Conservation (phyloP, 108 stramenopile genomes). For the Seminavis robusta region DNA sequence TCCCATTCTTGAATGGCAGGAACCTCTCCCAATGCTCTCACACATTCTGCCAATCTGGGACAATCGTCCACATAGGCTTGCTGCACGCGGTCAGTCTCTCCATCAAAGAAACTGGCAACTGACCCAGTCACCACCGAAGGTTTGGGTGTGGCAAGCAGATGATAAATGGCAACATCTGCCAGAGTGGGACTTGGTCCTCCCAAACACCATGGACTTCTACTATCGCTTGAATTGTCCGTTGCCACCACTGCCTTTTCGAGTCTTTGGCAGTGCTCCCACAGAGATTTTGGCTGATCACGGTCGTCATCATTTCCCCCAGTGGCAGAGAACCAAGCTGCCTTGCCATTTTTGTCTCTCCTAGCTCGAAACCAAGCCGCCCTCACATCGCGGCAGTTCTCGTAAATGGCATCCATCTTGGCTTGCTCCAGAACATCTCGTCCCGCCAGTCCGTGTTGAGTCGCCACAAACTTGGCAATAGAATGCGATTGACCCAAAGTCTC, state of each 20-base stretch:
- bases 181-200: background rate
- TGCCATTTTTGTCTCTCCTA: background rate
- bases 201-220: conserved; percentile 5
- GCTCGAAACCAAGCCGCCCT: background rate
- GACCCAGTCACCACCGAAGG: background rate
- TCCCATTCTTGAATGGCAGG: background rate
- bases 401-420: conserved; percentile 4
- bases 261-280: background rate
- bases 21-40: background rate
- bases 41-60: background rate
- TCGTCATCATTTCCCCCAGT: background rate
- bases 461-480: conserved; percentile 5
- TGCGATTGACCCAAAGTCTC: conserved; percentile 5
- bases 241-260: background rate
- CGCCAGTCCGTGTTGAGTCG: conserved; percentile 1
- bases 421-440: conserved; percentile 1
- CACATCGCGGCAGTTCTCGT: conserved; percentile 3
- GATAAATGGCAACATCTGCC: conserved; percentile 3
- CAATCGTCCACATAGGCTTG: background rate
- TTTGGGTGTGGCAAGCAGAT: conserved; percentile 1
- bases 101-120: background rate
- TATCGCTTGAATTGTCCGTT: background rate
- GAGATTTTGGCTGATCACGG: background rate
- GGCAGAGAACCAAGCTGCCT: conserved; percentile 1
- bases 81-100: conserved; percentile 1